These are phyloP conservation scores for Solioccasus polychromus DNA, from an alignment of 768 basidiomycete species.

Conservation along the genomic window DNA sequence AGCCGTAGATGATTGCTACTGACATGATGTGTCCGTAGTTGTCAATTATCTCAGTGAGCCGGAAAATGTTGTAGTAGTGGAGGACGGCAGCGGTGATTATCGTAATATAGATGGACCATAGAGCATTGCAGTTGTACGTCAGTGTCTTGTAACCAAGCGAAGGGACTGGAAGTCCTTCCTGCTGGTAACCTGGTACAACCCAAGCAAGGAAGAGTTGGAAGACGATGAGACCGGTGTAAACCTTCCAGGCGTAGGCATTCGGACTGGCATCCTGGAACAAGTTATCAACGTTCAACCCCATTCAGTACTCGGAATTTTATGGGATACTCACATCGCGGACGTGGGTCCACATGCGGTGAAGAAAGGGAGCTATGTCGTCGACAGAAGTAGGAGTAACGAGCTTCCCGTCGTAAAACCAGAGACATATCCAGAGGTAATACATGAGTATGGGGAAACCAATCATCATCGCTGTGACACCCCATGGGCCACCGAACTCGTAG, in stretches of 20 bases:
- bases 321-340: conserved; percentile 59
- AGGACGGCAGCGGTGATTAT: conserved; percentile 70
- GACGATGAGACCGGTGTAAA: conserved; percentile 84
- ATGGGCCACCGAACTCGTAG: conserved; percentile 95
- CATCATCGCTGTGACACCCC: conserved; percentile 92
- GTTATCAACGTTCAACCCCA: not conserved
- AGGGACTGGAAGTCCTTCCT: conserved; percentile 95
- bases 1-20: conserved; percentile 91
- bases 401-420: conserved; percentile 92
- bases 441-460: conserved; percentile 89
- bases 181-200: conserved; percentile 87
- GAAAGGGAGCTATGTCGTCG: conserved; percentile 74
- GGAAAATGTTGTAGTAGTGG: conserved; percentile 80
- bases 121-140: conserved; percentile 96
- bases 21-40: conserved; percentile 96
- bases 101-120: conserved; percentile 80
- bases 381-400: conserved; percentile 66
- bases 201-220: conserved; percentile 90
- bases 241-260: conserved; percentile 82
- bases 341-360: conserved; percentile 82
- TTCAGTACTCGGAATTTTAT: not conserved
- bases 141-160: conserved; percentile 91
- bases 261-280: conserved; percentile 80
- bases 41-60: conserved; percentile 92
- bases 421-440: conserved; percentile 98